Evolutionary conservation across 495 filamentous ascomycete genomes (phyloP).

Genomic region (Coniosporium apollinis): DNA sequence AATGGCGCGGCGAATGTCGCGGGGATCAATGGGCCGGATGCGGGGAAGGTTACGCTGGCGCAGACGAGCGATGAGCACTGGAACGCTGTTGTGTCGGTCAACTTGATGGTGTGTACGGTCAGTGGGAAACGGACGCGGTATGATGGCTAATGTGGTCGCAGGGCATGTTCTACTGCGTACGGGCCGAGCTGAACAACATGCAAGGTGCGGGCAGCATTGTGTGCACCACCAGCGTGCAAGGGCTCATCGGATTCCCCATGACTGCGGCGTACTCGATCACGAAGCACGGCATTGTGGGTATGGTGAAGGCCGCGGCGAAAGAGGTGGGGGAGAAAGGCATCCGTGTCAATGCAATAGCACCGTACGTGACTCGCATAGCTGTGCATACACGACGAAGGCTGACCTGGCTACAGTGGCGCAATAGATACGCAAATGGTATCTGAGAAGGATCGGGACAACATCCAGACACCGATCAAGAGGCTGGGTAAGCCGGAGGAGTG

Average conservation of each 20-base stretch:
- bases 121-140: too few relatives aligned
- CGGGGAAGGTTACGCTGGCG: background rate
- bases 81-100: background rate
- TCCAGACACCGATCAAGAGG: slow-evolving; percentile 11
- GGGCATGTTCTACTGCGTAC: slow-evolving; percentile 16
- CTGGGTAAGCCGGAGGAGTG: slow-evolving; percentile 12
- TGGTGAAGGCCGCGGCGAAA: slow-evolving; percentile 40
- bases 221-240: slow-evolving; percentile 39
- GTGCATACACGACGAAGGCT: background rate
- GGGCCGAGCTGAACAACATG: slow-evolving; percentile 12
- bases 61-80: background rate
- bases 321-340: slow-evolving; percentile 37
- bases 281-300: slow-evolving; percentile 36
- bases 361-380: slow-evolving; percentile 7
- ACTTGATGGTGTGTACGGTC: too few relatives aligned
- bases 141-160: background rate
- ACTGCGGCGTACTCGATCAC: slow-evolving; percentile 37
- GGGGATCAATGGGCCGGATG: background rate
- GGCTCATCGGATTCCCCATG: slow-evolving; percentile 31
- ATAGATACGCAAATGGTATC: slow-evolving; percentile 14
- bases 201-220: slow-evolving; percentile 28
- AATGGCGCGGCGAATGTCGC: background rate
- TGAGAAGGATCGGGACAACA: slow-evolving; percentile 7
- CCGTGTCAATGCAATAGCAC: slow-evolving; percentile 35
- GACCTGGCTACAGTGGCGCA: slow-evolving; percentile 7